Evolutionary conservation across 495 filamentous ascomycete genomes (phyloP), one percentile per base, ranked within the genome.

Genomic region (Penicillium paxilli): DNA sequence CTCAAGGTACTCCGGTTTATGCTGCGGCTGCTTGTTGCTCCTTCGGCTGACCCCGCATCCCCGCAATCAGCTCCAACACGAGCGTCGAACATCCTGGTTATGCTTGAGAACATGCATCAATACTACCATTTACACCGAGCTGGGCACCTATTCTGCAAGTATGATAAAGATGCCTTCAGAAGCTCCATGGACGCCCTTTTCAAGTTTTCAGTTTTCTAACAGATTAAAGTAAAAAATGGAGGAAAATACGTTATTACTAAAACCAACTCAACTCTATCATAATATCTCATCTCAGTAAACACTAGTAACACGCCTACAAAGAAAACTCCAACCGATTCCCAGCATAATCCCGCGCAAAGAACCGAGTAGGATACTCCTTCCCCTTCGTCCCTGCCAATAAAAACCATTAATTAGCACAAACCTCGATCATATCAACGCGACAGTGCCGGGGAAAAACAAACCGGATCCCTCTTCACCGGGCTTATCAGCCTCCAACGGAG

Each of bases 331-430:
- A 63, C 51, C 77, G 55, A 62, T 87, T 87, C 7, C 84, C 83
- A 5, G 80, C 82, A 72, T 72, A 86, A 56, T 86, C 84, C 48
- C 83, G 70, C 1, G 82, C 84, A 65, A 87, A 87, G 67, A 86
- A 86, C 17, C 83, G 68, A 24, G 62, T 70, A 1, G 83, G 83
- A 59, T 84, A 85, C 57, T 85, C 84, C 1, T 76, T 78, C 0
- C 79, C 82, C 57, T 80, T 67, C 0, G 67, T 64, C 5, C 82
- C 82, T 81, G 44, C 40, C 3, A 24, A 0, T 21, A 26, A 20
- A 37, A 50, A 23, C 3, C 11, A 26, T 42, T 17, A 40, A 40
- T 50, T 22, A 40, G 23, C 19, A 33, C 4, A 48, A 48, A 12
- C 17, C 17, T 32, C 4, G 9, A 51, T 41, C 17, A 5, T 28